phyloP scores from a whole-genome alignment of 148 eudicot genomes.

The Diospyros kaki region DNA sequence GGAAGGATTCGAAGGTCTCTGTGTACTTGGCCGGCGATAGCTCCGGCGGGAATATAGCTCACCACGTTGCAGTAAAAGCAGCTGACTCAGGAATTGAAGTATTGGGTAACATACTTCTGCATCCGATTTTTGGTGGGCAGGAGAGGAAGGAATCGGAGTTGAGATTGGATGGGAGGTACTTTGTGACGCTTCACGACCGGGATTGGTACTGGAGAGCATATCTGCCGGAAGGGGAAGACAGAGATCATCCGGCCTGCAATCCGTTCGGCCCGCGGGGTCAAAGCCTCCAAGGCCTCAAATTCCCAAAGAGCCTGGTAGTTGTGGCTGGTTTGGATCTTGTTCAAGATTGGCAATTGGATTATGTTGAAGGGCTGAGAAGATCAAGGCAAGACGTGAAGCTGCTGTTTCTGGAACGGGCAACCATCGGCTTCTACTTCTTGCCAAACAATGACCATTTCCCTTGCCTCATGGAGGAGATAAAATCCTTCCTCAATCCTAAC shows the following conservation, averaged over 20 bases:
- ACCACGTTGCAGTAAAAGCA: slow-evolving; percentile 70
- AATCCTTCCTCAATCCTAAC: slow-evolving; percentile 48
- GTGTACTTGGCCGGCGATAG: slow-evolving; percentile 81
- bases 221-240: slow-evolving; percentile 66
- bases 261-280: slow-evolving; percentile 66
- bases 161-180: slow-evolving; percentile 66
- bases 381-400: slow-evolving; percentile 51
- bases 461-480: slow-evolving; percentile 60
- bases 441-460: slow-evolving; percentile 78
- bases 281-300: slow-evolving; percentile 26
- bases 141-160: slow-evolving; percentile 56
- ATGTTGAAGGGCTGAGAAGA: slow-evolving; percentile 56
- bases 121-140: slow-evolving; percentile 73
- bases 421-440: slow-evolving; percentile 86
- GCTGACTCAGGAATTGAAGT: slow-evolving; percentile 56
- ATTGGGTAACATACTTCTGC: slow-evolving; percentile 57
- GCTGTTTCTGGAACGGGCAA: slow-evolving; percentile 54
- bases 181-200: slow-evolving; percentile 65
- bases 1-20: slow-evolving; percentile 43
- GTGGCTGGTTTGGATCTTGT: slow-evolving; percentile 74
- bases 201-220: slow-evolving; percentile 95
- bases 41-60: slow-evolving; percentile 86
- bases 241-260: slow-evolving; percentile 91
- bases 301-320: slow-evolving; percentile 63
- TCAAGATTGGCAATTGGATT: slow-evolving; percentile 82